These are phyloP conservation scores for Suillus clintonianus DNA, from an alignment of 768 basidiomycete genomes.

Conservation along the genomic window DNA sequence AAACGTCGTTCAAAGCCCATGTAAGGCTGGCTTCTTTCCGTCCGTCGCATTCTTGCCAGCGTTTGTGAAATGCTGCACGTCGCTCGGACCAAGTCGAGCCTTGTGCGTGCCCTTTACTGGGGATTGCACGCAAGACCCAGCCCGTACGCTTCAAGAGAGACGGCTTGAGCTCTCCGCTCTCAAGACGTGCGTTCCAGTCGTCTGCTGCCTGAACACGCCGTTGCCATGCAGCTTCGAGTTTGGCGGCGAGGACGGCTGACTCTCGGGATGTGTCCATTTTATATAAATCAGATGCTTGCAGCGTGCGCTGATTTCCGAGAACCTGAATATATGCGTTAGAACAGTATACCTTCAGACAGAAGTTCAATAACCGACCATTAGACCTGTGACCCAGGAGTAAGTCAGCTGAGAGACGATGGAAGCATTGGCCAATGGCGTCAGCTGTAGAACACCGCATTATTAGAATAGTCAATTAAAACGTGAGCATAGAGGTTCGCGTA, in stretches of 20 bases:
- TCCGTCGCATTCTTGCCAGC: conserved; percentile 49
- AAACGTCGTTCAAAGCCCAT: conserved; percentile 61
- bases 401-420: conserved; percentile 63
- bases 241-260: conserved; percentile 49
- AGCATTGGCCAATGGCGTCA: conserved; percentile 60
- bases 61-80: conserved; percentile 34
- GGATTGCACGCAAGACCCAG: conserved; percentile 37
- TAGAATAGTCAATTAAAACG: not conserved
- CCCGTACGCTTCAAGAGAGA: conserved; percentile 33
- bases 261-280: conserved; percentile 55
- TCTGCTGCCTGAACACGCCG: conserved; percentile 47
- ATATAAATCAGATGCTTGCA: conserved; percentile 78
- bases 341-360: not conserved
- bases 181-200: conserved; percentile 56
- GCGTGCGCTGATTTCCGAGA: conserved; percentile 68
- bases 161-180: conserved; percentile 46
- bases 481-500: conserved; percentile 19
- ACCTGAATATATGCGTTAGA: conserved; percentile 30
- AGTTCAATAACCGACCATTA: conserved; percentile 44
- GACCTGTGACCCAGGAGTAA: conserved; percentile 64
- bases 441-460: conserved; percentile 20
- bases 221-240: conserved; percentile 58
- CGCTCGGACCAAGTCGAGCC: conserved; percentile 26
- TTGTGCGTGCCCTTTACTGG: conserved; percentile 7
- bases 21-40: conserved; percentile 51